Percentiles rank a stretch among this genome's conserved stretches.
phyloP scores from a whole-genome alignment of 2,329 filamentous ascomycete genomes.

The Venturia nashicola region DNA sequence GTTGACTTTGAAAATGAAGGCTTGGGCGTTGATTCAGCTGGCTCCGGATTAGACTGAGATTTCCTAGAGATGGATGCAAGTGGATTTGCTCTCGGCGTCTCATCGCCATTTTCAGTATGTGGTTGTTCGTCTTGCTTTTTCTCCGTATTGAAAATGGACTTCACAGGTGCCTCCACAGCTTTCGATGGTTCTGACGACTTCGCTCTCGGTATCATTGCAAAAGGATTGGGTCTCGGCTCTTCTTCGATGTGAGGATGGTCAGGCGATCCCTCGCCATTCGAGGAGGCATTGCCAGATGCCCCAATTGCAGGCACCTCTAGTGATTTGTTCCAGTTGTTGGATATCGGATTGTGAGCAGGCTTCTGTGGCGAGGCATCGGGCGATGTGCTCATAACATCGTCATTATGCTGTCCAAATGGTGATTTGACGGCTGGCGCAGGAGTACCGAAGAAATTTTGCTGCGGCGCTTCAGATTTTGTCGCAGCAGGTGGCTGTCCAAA shows the following conservation, averaged over 20 bases:
- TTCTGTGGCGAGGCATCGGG: constrained; percentile 8
- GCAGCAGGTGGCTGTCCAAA: background rate
- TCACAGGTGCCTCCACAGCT: background rate
- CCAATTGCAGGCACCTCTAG: background rate
- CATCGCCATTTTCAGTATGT: background rate
- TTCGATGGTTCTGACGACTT: background rate
- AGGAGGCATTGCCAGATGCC: background rate
- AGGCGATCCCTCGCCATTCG: constrained; percentile 1
- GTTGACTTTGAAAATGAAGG: background rate
- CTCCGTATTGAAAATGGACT: background rate
- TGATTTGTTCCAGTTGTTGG: background rate
- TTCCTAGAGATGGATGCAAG: background rate
- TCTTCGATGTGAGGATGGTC: constrained; percentile 6
- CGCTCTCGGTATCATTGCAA: background rate
- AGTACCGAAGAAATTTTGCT: background rate
- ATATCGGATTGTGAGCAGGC: background rate
- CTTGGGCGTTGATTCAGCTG: constrained; percentile 1
- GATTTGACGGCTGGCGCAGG: background rate
- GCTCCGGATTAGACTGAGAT: background rate
- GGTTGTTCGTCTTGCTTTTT: background rate
- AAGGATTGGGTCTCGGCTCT: constrained; percentile 5
- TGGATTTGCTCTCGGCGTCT: constrained; percentile 6
- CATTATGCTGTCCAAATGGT: constrained; percentile 4
- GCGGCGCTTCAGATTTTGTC: background rate
- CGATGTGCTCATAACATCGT: constrained; percentile 6